Percentiles rank a stretch among this genome's conserved stretches.
Evolutionary conservation across 1,284 basidiomycete genomes (phyloP).

Genomic region (Pseudozyma thailandica): DNA sequence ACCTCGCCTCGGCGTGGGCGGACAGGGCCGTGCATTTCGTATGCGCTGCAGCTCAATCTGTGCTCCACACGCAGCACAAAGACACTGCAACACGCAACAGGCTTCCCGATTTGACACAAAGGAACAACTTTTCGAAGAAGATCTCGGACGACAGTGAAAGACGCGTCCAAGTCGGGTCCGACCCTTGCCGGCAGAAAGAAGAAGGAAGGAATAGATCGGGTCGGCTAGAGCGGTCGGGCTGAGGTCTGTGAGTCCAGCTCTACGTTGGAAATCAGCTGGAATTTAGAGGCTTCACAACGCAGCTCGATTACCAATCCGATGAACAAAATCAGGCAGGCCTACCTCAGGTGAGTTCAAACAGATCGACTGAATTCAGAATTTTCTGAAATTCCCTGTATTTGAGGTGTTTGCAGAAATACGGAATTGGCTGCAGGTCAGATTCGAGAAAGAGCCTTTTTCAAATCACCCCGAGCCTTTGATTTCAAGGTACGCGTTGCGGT

Average conservation of each 20-base stretch:
- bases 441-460: neutral
- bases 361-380: too few relatives aligned
- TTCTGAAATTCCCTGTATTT: neutral
- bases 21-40: slow-evolving; percentile 26
- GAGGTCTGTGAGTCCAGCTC: too few relatives aligned
- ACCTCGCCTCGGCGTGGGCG: slow-evolving; percentile 9
- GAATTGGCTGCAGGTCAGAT: neutral
- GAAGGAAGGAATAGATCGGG: slow-evolving; percentile 29
- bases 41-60: neutral
- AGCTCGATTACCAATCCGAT: slow-evolving; percentile 27
- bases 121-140: slow-evolving; percentile 19
- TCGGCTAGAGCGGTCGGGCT: too few relatives aligned
- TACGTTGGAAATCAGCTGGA: neutral
- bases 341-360: too few relatives aligned
- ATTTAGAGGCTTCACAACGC: slow-evolving; percentile 20
- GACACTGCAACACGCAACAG: neutral
- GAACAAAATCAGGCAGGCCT: too few relatives aligned
- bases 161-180: neutral
- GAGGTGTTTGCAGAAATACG: too few relatives aligned
- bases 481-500: neutral
- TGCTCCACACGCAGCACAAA: slow-evolving; percentile 3
- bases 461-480: neutral
- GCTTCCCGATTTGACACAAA: too few relatives aligned
- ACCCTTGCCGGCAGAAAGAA: slow-evolving; percentile 18
- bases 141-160: slow-evolving; percentile 24